Evolutionary conservation across 1,284 basidiomycete genomes (phyloP), one percentile per base, ranked within the genome.

Genomic region (Tremellales sp.): DNA sequence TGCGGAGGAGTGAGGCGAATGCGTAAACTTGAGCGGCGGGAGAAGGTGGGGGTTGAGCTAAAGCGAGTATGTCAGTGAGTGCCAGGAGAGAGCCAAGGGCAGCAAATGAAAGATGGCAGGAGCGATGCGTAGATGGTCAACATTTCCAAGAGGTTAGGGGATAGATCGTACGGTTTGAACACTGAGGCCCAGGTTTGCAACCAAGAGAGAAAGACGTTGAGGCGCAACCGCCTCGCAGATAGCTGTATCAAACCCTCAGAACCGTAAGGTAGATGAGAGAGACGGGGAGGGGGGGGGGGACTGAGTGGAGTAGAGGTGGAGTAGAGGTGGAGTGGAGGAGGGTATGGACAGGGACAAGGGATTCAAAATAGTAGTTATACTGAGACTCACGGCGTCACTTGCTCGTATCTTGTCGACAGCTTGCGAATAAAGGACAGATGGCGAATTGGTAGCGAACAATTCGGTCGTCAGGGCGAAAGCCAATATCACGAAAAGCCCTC

Each of bases 361-460:
- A 27, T 40, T 48, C 35, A 17, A 24, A 21, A 22, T 3, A 24
- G 23, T 26, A n/a, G 42, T 17, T n/a, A n/a, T n/a, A n/a, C n/a
- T n/a, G n/a, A n/a, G 33, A 63, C 72, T 51, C 53, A 89, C 88
- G 70, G 79, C 80, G 40, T 82, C 74, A 23, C 87, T 91, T 7
- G 79, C 77, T 60, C 86, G 83, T 54, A 96, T 87, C 49, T 83
- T 80, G 53, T 91, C 84, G 68, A 90, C 91, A 12, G 89, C 88
- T 57, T 90, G 83, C 36, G 82, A 82, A 67, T 91, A 92, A 45
- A 96, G 77, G 25, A 92, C 89, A 1, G 89, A 90, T 1, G 91
- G 89, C 25, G 89, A 93, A 74, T 96, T 97, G 66, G 82, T 85
- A 13, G 90, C 91, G 72, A 94, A 93, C 5, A 96, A 79, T 72